Conservation (phyloP, 768 basidiomycete genomes). For the Kwoniella mangroviensis region DNA sequence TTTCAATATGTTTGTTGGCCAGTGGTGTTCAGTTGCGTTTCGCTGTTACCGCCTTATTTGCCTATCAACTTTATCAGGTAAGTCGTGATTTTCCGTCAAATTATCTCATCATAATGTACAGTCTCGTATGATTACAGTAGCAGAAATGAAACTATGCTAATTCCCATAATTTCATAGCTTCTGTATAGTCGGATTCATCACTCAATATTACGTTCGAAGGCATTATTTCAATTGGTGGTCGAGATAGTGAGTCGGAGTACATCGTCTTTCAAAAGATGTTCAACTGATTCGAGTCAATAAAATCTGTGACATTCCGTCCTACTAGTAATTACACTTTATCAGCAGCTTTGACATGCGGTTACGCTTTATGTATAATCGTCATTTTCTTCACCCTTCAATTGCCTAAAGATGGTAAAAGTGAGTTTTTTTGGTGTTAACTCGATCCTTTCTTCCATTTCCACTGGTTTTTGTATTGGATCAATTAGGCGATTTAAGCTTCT, state of each 20-base stretch:
- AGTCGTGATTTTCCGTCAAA: not conserved
- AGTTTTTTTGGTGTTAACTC: constrained; percentile 10
- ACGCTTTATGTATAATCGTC: constrained; percentile 32
- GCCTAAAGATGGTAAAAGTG: constrained; percentile 19
- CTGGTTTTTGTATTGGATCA: not conserved
- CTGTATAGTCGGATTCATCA: constrained; percentile 22
- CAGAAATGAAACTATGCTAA: no score
- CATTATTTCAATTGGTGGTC: constrained; percentile 21
- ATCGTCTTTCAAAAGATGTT: not conserved
- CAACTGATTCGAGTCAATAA: not conserved
- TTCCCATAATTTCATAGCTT: not conserved
- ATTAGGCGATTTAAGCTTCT: not conserved
- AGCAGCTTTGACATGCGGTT: constrained; percentile 53
- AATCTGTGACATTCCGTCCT: constrained; percentile 46
- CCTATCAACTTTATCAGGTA: constrained; percentile 41
- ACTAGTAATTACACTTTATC: constrained; percentile 76
- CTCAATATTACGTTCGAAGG: constrained; percentile 13
- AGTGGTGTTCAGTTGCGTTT: constrained; percentile 69
- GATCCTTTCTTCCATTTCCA: not conserved
- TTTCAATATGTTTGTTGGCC: constrained; percentile 61
- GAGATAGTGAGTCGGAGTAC: constrained; percentile 9
- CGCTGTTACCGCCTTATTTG: constrained; percentile 65
- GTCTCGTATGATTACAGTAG: no score
- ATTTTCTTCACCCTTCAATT: constrained; percentile 28
- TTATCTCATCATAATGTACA: not conserved